Base-by-base conservation (phyloP, 352 stramenopile species). In the Globisporangium spiculum region DNA sequence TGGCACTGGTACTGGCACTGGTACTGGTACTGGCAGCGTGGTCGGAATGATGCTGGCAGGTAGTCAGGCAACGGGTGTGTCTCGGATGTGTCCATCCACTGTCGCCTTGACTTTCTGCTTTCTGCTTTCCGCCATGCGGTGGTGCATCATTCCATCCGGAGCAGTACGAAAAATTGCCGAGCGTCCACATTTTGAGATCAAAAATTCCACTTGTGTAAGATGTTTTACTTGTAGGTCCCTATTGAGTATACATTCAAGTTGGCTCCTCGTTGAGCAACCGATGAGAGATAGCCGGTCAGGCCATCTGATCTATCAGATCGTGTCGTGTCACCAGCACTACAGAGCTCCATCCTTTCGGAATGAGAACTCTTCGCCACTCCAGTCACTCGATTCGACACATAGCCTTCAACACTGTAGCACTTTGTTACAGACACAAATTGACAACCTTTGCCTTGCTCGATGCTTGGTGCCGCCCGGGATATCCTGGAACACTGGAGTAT, bases 231-330 rank as follows among this genome's bases (percentile, higher is more conserved):
- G 8, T 1, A 50, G 41, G 16, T 50, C 5, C 41, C 16, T 22
- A n/a, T 50, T 50, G 2, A 4, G 4, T 6, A 4, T 18, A 50
- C 18, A 9, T 22, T 7, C n/a, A 18, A 50, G 16, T n/a, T 3
- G 41, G 38, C 38, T 48, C 8, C 38, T 48, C 14, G 22, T 56
- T 48, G 56, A 62, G 22, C 22, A 16, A 22, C 20, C 10, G n/a
- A 10, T 30, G 56, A 50, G 30, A 50, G 56, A 50, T 50, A 46
- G 57, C 14, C 34, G 5, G 57, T 48, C 20, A 63, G 20, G 34
- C 57, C 57, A 63, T 63, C 57, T 63, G 57, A 63, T 63, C 57
- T 58, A 58, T 58, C 53, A 65, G 60, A 65, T 58, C 26, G 48
- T 46, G 44, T 57, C 18, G 46, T 48, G 44, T 56, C 60, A 32